phyloP scores from a whole-genome alignment of 805 yeast genomes.

The Saturnispora sekii region DNA sequence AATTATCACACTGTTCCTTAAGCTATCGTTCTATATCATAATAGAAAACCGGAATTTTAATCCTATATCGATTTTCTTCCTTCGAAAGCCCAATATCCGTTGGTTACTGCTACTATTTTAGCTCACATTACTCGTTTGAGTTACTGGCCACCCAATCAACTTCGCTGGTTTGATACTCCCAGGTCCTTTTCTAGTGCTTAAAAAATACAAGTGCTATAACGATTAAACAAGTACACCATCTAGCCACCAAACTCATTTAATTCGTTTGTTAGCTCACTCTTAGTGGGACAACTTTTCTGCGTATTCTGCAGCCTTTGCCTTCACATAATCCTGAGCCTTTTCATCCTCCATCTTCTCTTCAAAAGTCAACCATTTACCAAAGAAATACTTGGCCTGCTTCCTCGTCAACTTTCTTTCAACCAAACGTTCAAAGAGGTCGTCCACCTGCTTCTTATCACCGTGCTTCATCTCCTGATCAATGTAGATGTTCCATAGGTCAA shows the following conservation, averaged over 20 bases:
- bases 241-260: neutral
- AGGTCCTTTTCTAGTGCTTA: neutral
- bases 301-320: constrained; percentile 81
- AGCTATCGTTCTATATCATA: no score
- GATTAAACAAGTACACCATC: neutral
- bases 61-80: no score
- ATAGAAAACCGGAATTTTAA: no score
- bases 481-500: constrained; percentile 92
- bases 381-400: constrained; percentile 91
- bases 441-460: constrained; percentile 57
- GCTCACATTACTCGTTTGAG: no score
- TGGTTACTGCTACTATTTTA: no score
- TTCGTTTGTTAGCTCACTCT: no score
- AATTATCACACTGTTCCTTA: no score
- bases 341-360: constrained; percentile 65
- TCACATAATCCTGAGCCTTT: constrained; percentile 71
- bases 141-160: no score
- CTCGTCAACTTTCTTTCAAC: constrained; percentile 55
- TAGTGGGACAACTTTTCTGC: constrained; percentile 22
- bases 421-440: constrained; percentile 76
- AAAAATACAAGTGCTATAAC: constrained; percentile 2
- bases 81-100: no score
- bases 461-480: constrained; percentile 84
- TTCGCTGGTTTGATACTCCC: no score
- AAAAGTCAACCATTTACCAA: constrained; percentile 79